Conservation (phyloP, 495 filamentous ascomycete genomes). For the Aspergillus saccharolyticus region DNA sequence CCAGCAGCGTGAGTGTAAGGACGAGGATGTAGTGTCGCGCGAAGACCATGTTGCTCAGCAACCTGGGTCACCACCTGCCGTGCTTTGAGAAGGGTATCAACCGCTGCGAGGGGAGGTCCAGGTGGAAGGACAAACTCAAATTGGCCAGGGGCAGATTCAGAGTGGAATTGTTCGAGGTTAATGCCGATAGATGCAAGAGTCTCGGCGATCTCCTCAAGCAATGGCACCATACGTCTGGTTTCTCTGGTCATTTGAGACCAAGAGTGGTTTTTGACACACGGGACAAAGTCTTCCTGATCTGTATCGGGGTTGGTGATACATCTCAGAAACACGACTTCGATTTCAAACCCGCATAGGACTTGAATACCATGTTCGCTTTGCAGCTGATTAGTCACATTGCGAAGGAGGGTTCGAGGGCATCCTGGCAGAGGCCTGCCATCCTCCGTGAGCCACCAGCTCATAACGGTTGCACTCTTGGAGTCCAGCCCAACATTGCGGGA, state of each 20-base stretch:
- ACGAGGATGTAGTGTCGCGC: constrained; percentile 74
- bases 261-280: constrained; percentile 43
- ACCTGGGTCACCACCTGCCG: constrained; percentile 59
- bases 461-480: constrained; percentile 49
- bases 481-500: constrained; percentile 46
- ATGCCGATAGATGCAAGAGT: constrained; percentile 58
- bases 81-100: constrained; percentile 68
- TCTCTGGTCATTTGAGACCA: constrained; percentile 43
- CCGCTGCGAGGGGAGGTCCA: constrained; percentile 57
- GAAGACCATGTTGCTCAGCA: constrained; percentile 41
- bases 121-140: constrained; percentile 77
- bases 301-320: constrained; percentile 18
- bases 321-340: constrained; percentile 70
- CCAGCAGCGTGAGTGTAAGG: constrained; percentile 46
- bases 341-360: constrained; percentile 73
- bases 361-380: constrained; percentile 38
- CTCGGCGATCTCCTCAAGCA: constrained; percentile 59
- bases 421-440: constrained; percentile 25
- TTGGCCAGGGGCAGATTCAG: constrained; percentile 70
- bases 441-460: constrained; percentile 52
- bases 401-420: constrained; percentile 58
- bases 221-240: constrained; percentile 38
- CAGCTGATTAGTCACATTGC: constrained; percentile 42
- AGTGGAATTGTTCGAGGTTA: constrained; percentile 66
- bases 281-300: constrained; percentile 17